These are phyloP conservation scores for Fusarium graminum DNA, from an alignment of 2,329 filamentous ascomycete species.

Conservation along the genomic window DNA sequence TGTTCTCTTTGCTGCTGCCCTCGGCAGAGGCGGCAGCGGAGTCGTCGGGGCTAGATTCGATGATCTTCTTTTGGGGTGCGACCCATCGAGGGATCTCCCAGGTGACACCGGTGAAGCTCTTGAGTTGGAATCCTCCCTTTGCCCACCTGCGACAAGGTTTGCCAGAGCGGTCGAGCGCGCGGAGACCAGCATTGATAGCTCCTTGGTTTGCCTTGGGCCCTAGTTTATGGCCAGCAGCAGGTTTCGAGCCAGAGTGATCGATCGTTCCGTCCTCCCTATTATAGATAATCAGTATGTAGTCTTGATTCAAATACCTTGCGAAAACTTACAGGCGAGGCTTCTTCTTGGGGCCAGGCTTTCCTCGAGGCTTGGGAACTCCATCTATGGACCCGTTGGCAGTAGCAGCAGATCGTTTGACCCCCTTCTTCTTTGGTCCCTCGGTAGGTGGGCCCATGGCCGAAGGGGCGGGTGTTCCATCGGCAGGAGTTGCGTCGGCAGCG, in stretches of 20 bases:
- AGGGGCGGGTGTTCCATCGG: constrained; percentile 65
- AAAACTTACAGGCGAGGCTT: constrained; percentile 88
- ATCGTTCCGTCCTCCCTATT: constrained; percentile 72
- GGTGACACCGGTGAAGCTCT: constrained; percentile 89
- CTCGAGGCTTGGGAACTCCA: constrained; percentile 75
- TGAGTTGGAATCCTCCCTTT: constrained; percentile 83
- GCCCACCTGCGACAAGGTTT: constrained; percentile 94
- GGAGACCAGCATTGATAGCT: constrained; percentile 95
- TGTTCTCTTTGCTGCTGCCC: constrained; percentile 73
- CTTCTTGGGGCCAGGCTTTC: constrained; percentile 97
- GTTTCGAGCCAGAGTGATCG: constrained; percentile 67
- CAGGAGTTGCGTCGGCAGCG: constrained; percentile 63
- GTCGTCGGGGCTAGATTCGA: constrained; percentile 61
- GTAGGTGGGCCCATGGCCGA: constrained; percentile 70
- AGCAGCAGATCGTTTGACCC: constrained; percentile 76
- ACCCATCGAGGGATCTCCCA: constrained; percentile 90
- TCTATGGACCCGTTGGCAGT: constrained; percentile 74
- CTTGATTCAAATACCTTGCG: constrained; percentile 3
- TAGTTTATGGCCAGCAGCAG: constrained; percentile 78
- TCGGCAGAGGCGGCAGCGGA: constrained; percentile 62
- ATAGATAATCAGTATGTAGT: constrained; percentile 49
- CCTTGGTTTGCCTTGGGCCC: constrained; percentile 97
- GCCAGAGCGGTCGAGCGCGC: constrained; percentile 91
- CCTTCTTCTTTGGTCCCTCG: constrained; percentile 80
- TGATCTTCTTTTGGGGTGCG: constrained; percentile 71